These are phyloP conservation scores for Sorghum bicolor DNA, from an alignment of 176 grass and related monocot genomes.

Conservation along the genomic window DNA sequence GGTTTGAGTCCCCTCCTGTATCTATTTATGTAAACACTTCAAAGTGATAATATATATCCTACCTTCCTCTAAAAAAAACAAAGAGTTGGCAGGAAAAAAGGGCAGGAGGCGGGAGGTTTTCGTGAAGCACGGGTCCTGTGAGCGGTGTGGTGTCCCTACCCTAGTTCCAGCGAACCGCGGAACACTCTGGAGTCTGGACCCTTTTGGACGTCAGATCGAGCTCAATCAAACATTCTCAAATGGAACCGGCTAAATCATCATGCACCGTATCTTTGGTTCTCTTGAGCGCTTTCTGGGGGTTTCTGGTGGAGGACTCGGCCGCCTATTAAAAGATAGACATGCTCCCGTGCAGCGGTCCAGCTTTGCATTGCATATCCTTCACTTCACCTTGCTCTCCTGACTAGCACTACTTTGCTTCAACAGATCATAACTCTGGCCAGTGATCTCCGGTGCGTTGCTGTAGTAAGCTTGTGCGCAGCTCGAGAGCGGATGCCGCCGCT, in stretches of 20 bases:
- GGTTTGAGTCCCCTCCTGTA: too few relatives aligned
- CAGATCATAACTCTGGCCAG: neutral
- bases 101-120: neutral
- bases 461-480: neutral
- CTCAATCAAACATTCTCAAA: neutral
- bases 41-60: too few relatives aligned
- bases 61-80: too few relatives aligned
- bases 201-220: neutral
- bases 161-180: neutral
- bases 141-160: neutral
- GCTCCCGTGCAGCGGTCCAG: neutral
- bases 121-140: neutral
- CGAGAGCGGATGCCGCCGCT: neutral
- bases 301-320: slow-evolving; percentile 1
- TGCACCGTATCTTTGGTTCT: neutral
- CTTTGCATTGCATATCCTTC: neutral
- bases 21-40: too few relatives aligned
- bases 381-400: neutral
- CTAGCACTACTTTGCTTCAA: neutral
- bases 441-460: neutral
- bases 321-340: neutral
- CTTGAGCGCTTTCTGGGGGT: slow-evolving; percentile 10
- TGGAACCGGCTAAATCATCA: neutral
- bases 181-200: neutral
- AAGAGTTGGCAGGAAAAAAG: too few relatives aligned